Percentiles rank a stretch among this genome's conserved stretches.
Conservation (phyloP, 2,329 filamentous ascomycete genomes). For the Metarhizium guizhouense region DNA sequence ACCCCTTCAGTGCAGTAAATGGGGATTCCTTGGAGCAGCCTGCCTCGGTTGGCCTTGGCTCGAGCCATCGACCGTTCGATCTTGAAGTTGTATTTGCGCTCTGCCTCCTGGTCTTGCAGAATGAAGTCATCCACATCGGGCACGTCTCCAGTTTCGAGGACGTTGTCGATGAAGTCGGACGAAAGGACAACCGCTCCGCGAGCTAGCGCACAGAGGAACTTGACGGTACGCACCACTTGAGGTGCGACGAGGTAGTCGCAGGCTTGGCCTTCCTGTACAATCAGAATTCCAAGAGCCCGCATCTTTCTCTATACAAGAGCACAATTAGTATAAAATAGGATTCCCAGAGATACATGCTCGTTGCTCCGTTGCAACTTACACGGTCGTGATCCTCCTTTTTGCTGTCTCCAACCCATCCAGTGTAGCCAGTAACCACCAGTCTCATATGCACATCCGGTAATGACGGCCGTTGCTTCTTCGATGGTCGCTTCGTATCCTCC, state of each 20-base stretch:
- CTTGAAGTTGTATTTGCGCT: constrained; percentile 61
- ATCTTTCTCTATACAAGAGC: constrained; percentile 56
- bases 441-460: constrained; percentile 59
- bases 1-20: constrained; percentile 81
- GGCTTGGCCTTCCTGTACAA: constrained; percentile 64
- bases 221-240: constrained; percentile 77
- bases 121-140: constrained; percentile 56
- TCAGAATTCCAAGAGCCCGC: constrained; percentile 71
- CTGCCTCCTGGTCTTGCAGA: constrained; percentile 63
- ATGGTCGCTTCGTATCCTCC: constrained; percentile 39
- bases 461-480: constrained; percentile 53
- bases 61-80: constrained; percentile 59
- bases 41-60: constrained; percentile 67
- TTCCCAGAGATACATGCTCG: neutral
- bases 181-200: constrained; percentile 70
- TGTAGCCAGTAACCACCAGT: constrained; percentile 76
- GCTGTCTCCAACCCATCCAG: constrained; percentile 66
- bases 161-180: constrained; percentile 69
- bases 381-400: constrained; percentile 72
- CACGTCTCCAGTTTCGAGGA: constrained; percentile 58
- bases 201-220: constrained; percentile 84
- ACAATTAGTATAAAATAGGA: constrained; percentile 11
- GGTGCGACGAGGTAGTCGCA: constrained; percentile 87
- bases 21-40: constrained; percentile 64
- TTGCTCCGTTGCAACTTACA: constrained; percentile 39